phyloP scores from a whole-genome alignment of 768 basidiomycete species.

The Hortiboletus flavorubellus region DNA sequence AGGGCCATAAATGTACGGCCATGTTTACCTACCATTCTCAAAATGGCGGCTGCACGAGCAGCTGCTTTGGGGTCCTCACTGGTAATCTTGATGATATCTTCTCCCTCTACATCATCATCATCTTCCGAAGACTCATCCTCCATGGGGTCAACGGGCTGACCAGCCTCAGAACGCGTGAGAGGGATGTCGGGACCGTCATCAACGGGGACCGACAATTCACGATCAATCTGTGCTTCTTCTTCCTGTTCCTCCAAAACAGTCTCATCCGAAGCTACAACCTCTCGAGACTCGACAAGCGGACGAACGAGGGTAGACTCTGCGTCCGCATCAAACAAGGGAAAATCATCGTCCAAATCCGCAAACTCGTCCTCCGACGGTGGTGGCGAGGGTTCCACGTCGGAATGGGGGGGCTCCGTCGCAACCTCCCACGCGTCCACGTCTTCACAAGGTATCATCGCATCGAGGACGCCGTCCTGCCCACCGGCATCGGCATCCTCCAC shows the following conservation, averaged over 20 bases:
- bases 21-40: constrained; percentile 66
- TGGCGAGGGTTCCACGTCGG: constrained; percentile 11
- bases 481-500: constrained; percentile 4
- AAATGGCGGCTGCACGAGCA: constrained; percentile 88
- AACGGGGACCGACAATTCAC: constrained; percentile 33
- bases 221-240: constrained; percentile 35
- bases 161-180: not conserved
- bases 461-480: not conserved
- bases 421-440: constrained; percentile 16
- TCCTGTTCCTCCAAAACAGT: constrained; percentile 22
- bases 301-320: constrained; percentile 16
- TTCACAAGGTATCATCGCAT: not conserved
- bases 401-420: constrained; percentile 21
- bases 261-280: constrained; percentile 13
- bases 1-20: not conserved
- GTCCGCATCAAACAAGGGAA: constrained; percentile 13
- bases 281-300: not conserved
- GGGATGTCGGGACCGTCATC: constrained; percentile 13
- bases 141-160: not conserved
- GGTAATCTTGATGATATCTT: constrained; percentile 72
- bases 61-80: constrained; percentile 84
- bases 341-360: constrained; percentile 14
- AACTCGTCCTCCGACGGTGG: constrained; percentile 20
- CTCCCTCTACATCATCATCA: constrained; percentile 35
- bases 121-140: constrained; percentile 22